phyloP scores from a whole-genome alignment of 495 filamentous ascomycete genomes.

The Alectoria sarmentosa region DNA sequence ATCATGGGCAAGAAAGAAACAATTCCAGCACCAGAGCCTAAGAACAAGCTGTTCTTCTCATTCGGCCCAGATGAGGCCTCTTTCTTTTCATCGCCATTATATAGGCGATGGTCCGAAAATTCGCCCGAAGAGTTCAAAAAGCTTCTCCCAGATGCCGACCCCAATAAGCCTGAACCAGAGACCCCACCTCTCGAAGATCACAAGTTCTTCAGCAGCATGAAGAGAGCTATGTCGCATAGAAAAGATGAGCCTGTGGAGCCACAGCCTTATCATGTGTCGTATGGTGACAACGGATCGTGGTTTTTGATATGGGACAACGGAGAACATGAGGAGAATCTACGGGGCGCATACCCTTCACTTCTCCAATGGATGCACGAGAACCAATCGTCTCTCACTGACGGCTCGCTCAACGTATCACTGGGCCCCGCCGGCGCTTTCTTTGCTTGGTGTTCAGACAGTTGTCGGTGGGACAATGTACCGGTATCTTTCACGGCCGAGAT shows the following conservation, averaged over 20 bases:
- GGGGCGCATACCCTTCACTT: neutral
- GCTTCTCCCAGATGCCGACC: constrained; percentile 1
- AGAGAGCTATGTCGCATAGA: neutral
- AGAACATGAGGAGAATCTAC: neutral
- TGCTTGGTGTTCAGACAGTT: neutral
- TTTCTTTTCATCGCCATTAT: neutral
- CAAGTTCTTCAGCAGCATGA: neutral
- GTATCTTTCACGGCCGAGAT: neutral
- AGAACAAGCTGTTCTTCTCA: constrained; percentile 1
- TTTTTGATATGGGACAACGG: neutral
- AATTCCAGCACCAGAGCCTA: neutral
- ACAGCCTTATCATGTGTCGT: neutral
- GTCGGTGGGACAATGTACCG: neutral
- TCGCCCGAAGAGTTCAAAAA: neutral
- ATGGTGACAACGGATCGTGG: neutral
- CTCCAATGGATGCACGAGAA: constrained; percentile 5
- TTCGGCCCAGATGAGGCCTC: neutral
- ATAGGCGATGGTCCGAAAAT: constrained; percentile 1
- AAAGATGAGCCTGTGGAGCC: neutral
- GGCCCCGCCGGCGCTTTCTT: neutral
- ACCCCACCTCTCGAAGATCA: neutral
- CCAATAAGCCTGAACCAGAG: neutral
- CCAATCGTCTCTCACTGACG: neutral
- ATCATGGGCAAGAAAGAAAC: neutral
- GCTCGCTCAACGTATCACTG: neutral